Percentiles rank a stretch among this genome's conserved stretches.
phyloP scores from a whole-genome alignment of 371 early-diverging fungal species.

The Mucor sp. region DNA sequence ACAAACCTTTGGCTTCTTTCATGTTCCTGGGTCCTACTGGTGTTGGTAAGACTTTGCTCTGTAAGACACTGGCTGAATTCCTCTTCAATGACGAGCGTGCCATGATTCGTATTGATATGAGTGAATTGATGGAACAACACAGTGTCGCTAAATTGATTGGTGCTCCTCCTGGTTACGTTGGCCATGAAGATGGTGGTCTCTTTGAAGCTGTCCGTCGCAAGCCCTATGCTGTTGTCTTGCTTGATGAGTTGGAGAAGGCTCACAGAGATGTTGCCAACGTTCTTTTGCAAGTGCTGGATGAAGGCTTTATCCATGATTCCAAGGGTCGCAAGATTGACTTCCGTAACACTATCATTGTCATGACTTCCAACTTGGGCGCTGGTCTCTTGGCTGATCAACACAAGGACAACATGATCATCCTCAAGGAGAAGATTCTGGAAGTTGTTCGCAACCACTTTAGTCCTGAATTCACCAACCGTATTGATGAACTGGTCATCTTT shows the following conservation, averaged over 20 bases:
- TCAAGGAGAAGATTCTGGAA: slow-evolving; percentile 64
- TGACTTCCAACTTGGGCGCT: slow-evolving; percentile 86
- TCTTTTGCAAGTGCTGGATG: slow-evolving; percentile 87
- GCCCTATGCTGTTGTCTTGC: slow-evolving; percentile 86
- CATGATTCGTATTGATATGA: slow-evolving; percentile 92
- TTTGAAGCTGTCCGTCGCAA: slow-evolving; percentile 90
- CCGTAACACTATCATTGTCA: slow-evolving; percentile 91
- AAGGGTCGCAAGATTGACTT: slow-evolving; percentile 88
- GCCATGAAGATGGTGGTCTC: slow-evolving; percentile 84
- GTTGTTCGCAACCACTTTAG: slow-evolving; percentile 83
- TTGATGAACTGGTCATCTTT: slow-evolving; percentile 88
- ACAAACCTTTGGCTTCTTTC: slow-evolving; percentile 88
- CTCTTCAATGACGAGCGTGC: slow-evolving; percentile 86
- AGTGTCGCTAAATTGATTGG: slow-evolving; percentile 89
- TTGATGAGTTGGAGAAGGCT: slow-evolving; percentile 96
- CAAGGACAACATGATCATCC: slow-evolving; percentile 37
- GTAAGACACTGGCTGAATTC: slow-evolving; percentile 87
- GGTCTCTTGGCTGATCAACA: slow-evolving; percentile 50
- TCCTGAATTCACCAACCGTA: slow-evolving; percentile 91
- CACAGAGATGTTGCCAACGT: slow-evolving; percentile 81
- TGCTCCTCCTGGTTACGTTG: slow-evolving; percentile 90
- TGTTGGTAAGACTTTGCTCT: slow-evolving; percentile 82
- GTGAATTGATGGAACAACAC: slow-evolving; percentile 84
- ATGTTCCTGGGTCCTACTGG: slow-evolving; percentile 95
- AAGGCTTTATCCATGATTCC: slow-evolving; percentile 88